A percentile compares a stretch with the other conserved stretches of the same genome.
Evolutionary conservation across 805 yeast genomes (phyloP).

Genomic region (Saturnispora dispora): DNA sequence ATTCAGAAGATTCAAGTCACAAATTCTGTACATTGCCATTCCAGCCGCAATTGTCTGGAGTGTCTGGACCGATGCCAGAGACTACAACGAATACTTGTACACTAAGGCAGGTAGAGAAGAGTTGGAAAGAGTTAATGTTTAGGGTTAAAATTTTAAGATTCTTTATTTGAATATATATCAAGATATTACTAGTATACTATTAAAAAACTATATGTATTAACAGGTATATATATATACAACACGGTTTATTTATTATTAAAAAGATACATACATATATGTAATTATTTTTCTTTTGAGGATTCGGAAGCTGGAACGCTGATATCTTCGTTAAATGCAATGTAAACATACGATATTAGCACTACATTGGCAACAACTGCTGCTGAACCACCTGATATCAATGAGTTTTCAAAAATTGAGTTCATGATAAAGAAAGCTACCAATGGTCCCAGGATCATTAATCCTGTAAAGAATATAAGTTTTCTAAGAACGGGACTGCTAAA

Average conservation of each 20-base stretch:
- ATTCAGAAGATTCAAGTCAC: conserved; percentile 87
- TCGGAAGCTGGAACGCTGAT: conserved; percentile 15
- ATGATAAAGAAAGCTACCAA: conserved; percentile 48
- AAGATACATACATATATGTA: background rate
- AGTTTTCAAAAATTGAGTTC: conserved; percentile 31
- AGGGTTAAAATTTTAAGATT: conserved; percentile 4
- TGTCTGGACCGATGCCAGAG: conserved; percentile 80
- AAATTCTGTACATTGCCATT: conserved; percentile 63
- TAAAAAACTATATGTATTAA: background rate
- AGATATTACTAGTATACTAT: background rate
- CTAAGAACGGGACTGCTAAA: conserved; percentile 47
- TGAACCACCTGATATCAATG: conserved; percentile 68
- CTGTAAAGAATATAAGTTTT: conserved; percentile 66
- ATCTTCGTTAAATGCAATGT: conserved; percentile 68
- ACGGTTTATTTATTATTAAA: background rate
- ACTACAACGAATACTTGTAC: conserved; percentile 87
- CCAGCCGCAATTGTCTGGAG: conserved; percentile 80
- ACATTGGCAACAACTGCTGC: conserved; percentile 71
- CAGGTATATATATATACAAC: background rate
- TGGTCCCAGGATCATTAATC: conserved; percentile 66
- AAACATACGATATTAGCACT: conserved; percentile 63
- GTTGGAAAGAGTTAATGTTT: conserved; percentile 53
- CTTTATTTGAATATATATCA: background rate
- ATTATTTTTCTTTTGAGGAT: conserved; percentile 22
- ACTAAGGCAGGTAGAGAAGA: conserved; percentile 98